A percentile compares a stretch with the other conserved stretches of the same genome.
phyloP scores from a whole-genome alignment of 2,329 filamentous ascomycete genomes.

The Chaetothyriales sp. region DNA sequence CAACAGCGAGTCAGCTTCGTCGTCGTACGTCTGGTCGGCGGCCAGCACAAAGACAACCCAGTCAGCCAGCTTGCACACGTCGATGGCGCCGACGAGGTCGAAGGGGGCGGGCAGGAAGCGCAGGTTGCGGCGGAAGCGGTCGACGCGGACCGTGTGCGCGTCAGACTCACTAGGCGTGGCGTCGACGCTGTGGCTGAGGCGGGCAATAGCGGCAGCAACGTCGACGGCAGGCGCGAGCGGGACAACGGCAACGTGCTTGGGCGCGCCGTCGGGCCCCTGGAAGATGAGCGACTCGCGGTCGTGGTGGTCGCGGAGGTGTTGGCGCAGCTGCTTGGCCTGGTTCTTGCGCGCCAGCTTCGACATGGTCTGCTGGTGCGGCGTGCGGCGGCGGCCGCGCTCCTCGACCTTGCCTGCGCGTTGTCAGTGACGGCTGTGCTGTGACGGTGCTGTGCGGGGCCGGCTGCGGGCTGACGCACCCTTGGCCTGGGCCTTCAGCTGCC shows the following conservation, averaged over 20 bases:
- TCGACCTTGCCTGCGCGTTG: conserved; percentile 55
- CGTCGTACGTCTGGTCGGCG: conserved; percentile 68
- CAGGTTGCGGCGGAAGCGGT: conserved; percentile 88
- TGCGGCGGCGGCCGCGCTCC: conserved; percentile 65
- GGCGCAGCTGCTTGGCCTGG: conserved; percentile 79
- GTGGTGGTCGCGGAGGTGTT: conserved; percentile 71
- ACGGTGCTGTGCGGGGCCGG: not conserved
- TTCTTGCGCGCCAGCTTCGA: conserved; percentile 93
- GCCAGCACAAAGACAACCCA: conserved; percentile 82
- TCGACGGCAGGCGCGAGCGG: conserved; percentile 66
- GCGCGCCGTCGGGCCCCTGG: conserved; percentile 70
- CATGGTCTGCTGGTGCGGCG: conserved; percentile 91
- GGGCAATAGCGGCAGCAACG: conserved; percentile 50
- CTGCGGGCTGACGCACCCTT: conserved; percentile 50
- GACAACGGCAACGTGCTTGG: conserved; percentile 75
- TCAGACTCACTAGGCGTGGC: conserved; percentile 50
- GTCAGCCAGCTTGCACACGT: conserved; percentile 78
- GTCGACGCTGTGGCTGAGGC: conserved; percentile 67
- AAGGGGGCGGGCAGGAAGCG: conserved; percentile 66
- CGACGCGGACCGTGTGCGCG: conserved; percentile 54
- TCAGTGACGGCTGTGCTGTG: conserved; percentile 9
- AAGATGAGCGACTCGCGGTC: conserved; percentile 69
- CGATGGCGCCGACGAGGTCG: conserved; percentile 63
- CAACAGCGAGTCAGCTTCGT: conserved; percentile 70
- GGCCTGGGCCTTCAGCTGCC: conserved; percentile 65